Base-by-base conservation (phyloP, 495 filamentous ascomycete species). In the Neurospora sp. region DNA sequence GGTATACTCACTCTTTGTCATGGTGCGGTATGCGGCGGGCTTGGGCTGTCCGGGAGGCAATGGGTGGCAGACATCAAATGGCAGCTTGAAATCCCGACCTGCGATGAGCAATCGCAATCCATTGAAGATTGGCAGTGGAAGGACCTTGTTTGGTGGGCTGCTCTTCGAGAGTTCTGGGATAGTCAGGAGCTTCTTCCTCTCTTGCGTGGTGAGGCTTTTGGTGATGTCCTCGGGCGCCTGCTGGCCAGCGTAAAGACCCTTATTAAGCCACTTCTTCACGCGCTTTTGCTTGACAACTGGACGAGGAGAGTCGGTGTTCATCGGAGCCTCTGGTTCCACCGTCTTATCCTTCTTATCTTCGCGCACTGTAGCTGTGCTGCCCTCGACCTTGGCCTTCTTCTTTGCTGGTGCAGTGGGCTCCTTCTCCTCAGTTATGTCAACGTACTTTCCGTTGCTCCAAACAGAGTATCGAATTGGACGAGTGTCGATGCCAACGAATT, bases 171-270 rank as follows among this genome's bases (percentile, higher is more conserved):
- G 80, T 76, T 88, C 85, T 49, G 87, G 75, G 77, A 85, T 82
- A 72, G 88, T 87, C 39, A 86, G 85, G 72, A 89, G 85, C 77
- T 87, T 91, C 81, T 88, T 89, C 76, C 84, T 84, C 78, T 93
- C 91, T 70, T 86, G 87, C 11, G 88, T 74, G 37, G 81, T 85
- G 31, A 87, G 84, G 42, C 84, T 87, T 74, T 89, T 88, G 69
- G 87, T 82, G 71, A 92, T 84, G 73, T 92, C 88, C 3, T 87
- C 74, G 0, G 87, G 87, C 6, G 79, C 73, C 40, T 92, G 88
- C 78, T 98, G 96, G 20, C 95, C 96, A 5, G 93, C 89, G 78
- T 96, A 99, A n/a, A 99, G 82, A 3, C 95, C 95, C 77, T 93
- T 91, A 72, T 86, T 83, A 70, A 95, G 79, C 90, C 93, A 98